Evolutionary conservation across 257 asterid genomes (phyloP).

Genomic region (Marsdenia floribunda): DNA sequence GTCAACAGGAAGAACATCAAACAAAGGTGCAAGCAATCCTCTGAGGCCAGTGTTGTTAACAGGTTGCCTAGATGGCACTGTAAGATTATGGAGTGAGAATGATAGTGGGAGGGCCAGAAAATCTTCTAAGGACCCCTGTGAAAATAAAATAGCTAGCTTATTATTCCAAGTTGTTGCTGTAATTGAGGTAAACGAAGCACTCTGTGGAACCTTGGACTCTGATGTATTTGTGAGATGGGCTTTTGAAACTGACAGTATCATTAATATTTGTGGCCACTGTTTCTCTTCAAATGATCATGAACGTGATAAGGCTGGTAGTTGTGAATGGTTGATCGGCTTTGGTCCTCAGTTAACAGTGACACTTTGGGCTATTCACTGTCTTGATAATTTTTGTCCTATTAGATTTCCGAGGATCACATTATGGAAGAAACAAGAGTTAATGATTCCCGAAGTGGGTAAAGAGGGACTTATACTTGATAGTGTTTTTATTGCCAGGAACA

Average conservation of each 20-base stretch:
- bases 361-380: conserved; percentile 88
- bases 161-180: conserved; percentile 71
- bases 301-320: conserved; percentile 58
- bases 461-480: conserved; percentile 43
- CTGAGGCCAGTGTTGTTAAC: conserved; percentile 68
- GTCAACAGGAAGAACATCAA: conserved; percentile 47
- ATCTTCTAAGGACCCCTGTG: conserved; percentile 56
- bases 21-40: conserved; percentile 37
- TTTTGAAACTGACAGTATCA: conserved; percentile 53
- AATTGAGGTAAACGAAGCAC: conserved; percentile 69
- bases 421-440: conserved; percentile 67
- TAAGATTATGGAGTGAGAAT: conserved; percentile 88
- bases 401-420: conserved; percentile 86
- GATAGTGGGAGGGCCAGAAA: conserved; percentile 74
- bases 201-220: conserved; percentile 62
- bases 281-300: conserved; percentile 47
- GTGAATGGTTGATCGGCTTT: conserved; percentile 89
- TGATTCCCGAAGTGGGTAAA: conserved; percentile 34
- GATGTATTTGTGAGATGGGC: conserved; percentile 75
- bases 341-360: conserved; percentile 59
- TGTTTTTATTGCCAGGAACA: conserved; percentile 63
- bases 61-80: conserved; percentile 84
- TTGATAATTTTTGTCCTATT: conserved; percentile 84
- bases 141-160: conserved; percentile 41
- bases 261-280: conserved; percentile 33